Conservation (phyloP, 139 green algal species). For the Asterochloris erici region DNA sequence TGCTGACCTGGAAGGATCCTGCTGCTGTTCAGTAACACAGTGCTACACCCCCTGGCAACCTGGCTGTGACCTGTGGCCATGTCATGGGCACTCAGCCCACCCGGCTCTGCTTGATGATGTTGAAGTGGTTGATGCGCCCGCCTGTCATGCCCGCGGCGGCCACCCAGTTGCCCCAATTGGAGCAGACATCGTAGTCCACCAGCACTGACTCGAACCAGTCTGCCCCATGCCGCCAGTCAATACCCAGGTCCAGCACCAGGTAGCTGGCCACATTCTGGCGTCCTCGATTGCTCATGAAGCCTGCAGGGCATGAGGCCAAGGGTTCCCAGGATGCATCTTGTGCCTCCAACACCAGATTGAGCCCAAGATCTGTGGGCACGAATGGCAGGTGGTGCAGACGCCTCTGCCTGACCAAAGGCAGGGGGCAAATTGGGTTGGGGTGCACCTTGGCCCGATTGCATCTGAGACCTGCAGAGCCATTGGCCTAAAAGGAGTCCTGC, state of each 20-base stretch:
- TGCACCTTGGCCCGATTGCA: too few species aligned
- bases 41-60: neutral
- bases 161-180: conserved; percentile 96
- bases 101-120: conserved; percentile 85
- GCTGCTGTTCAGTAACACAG: neutral
- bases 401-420: too few species aligned
- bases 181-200: conserved; percentile 86
- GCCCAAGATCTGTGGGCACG: too few species aligned
- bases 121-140: conserved; percentile 91
- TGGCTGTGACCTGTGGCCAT: too few species aligned
- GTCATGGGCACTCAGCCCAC: neutral
- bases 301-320: conserved; percentile 27
- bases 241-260: conserved; percentile 80
- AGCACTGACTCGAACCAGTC: conserved; percentile 88
- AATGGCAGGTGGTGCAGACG: too few species aligned
- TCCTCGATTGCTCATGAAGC: conserved; percentile 95
- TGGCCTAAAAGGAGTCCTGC: too few species aligned
- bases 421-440: too few species aligned
- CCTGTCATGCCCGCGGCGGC: conserved; percentile 58
- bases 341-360: too few species aligned
- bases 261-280: conserved; percentile 92
- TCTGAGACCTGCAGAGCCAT: too few species aligned
- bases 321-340: too few species aligned
- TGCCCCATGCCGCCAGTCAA: conserved; percentile 89
- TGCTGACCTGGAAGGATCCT: neutral